These are phyloP conservation scores for Aphanoascus verrucosus DNA, from an alignment of 2,329 filamentous ascomycete genomes.

Conservation along the genomic window DNA sequence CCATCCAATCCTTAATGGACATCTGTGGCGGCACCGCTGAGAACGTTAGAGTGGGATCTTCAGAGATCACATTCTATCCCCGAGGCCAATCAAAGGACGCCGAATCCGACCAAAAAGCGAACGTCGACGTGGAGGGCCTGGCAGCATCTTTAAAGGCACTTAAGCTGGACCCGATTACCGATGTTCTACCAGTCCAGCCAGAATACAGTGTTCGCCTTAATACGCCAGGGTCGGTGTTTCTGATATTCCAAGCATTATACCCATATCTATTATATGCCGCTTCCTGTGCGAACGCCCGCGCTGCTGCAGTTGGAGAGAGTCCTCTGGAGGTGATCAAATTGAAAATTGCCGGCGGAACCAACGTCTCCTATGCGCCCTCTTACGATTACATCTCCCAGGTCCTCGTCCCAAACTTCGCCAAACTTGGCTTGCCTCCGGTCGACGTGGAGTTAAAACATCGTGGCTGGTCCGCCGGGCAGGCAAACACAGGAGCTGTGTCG, in stretches of 20 bases:
- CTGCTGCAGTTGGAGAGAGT: conserved; percentile 2
- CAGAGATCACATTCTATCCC: conserved; percentile 27
- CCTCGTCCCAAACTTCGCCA: conserved; percentile 43
- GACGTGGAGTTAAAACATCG: conserved; percentile 35
- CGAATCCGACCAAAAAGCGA: background rate
- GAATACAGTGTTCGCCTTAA: conserved; percentile 36
- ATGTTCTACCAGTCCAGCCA: conserved; percentile 16
- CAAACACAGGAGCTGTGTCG: conserved; percentile 40
- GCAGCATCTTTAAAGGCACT: conserved; percentile 1
- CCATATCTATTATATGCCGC: conserved; percentile 45
- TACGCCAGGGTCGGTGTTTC: conserved; percentile 44
- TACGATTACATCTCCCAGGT: conserved; percentile 48
- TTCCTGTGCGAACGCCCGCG: conserved; percentile 11
- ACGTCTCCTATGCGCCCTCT: conserved; percentile 45
- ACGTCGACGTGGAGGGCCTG: background rate
- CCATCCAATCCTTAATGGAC: conserved; percentile 42
- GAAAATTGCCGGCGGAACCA: conserved; percentile 47
- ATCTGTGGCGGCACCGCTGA: conserved; percentile 38
- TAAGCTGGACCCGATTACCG: background rate
- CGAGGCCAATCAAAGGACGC: conserved; percentile 8
- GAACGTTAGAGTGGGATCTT: conserved; percentile 29
- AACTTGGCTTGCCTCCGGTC: conserved; percentile 42
- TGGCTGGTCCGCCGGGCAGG: conserved; percentile 44
- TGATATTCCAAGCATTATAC: conserved; percentile 50
- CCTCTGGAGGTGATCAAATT: conserved; percentile 26